A percentile compares a stretch with the other conserved stretches of the same genome.
phyloP scores from a whole-genome alignment of 1,284 basidiomycete genomes.

The Trichosporon asahii region DNA sequence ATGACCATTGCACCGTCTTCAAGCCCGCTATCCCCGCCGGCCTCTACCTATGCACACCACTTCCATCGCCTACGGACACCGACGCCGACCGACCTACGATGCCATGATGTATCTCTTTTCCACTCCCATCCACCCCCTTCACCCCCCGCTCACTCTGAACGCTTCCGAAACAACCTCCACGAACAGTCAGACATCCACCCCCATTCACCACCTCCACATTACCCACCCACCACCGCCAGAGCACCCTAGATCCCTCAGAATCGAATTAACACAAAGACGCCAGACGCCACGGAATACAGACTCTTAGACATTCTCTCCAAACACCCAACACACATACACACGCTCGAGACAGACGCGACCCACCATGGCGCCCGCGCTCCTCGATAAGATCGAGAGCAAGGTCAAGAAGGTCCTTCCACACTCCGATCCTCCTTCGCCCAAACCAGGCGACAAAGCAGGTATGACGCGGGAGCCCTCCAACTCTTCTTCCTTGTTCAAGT shows the following conservation, averaged over 20 bases:
- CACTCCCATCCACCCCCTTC: background rate
- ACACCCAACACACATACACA: background rate
- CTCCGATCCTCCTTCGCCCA: background rate
- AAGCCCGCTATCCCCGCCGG: background rate
- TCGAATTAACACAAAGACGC: background rate
- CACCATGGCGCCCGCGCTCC: background rate
- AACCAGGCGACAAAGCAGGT: too few species aligned
- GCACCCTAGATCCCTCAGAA: too few species aligned
- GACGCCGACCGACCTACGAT: background rate
- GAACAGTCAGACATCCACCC: too few species aligned
- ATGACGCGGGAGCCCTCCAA: background rate
- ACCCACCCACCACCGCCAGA: too few species aligned
- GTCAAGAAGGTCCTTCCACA: slow-evolving; percentile 8
- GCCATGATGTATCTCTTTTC: background rate
- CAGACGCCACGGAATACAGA: background rate
- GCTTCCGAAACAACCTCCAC: too few species aligned
- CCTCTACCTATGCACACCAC: background rate
- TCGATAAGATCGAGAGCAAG: slow-evolving; percentile 6
- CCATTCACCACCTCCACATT: too few species aligned
- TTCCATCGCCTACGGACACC: background rate
- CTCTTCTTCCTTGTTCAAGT: background rate
- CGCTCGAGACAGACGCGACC: background rate
- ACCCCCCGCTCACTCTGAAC: too few species aligned
- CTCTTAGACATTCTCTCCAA: background rate
- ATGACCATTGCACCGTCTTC: background rate